Percentiles rank a stretch among this genome's conserved stretches.
Conservation (phyloP, 169 alveolate species). For the Plasmodium vinckei region DNA sequence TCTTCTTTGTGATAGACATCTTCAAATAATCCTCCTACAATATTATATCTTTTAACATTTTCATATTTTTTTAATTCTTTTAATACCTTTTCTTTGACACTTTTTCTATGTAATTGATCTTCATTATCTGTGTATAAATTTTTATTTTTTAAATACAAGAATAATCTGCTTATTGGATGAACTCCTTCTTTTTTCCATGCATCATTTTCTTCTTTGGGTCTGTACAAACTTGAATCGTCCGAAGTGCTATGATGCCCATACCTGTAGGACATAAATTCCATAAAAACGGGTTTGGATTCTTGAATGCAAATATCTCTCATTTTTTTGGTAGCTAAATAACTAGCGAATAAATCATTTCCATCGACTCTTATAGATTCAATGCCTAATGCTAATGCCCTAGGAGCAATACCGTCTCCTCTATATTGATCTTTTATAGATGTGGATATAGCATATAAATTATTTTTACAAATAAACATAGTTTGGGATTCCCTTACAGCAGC, state of each 20-base stretch:
- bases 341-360: conserved; percentile 96
- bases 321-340: conserved; percentile 91
- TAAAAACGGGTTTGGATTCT: conserved; percentile 88
- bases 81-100: conserved; percentile 84
- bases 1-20: conserved; percentile 92
- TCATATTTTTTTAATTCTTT: conserved; percentile 84
- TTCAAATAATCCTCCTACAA: conserved; percentile 87
- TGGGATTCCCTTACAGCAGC: conserved; percentile 94
- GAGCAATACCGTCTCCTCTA: conserved; percentile 97
- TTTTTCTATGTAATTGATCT: conserved; percentile 81
- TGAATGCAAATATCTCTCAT: conserved; percentile 92
- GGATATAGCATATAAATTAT: conserved; percentile 96
- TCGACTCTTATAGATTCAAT: conserved; percentile 91
- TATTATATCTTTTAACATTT: conserved; percentile 78
- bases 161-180: conserved; percentile 86
- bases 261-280: conserved; percentile 96
- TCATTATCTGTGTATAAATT: conserved; percentile 81
- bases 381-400: conserved; percentile 95
- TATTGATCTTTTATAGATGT: conserved; percentile 96
- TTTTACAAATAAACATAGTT: conserved; percentile 96
- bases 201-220: conserved; percentile 91
- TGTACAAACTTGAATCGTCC: conserved; percentile 93
- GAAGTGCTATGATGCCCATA: conserved; percentile 97
- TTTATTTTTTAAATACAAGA: conserved; percentile 78
- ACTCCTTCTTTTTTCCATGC: conserved; percentile 89